These are phyloP conservation scores for Syncephalastrum racemosum DNA, from an alignment of 371 early-diverging fungal genomes.

Conservation along the genomic window DNA sequence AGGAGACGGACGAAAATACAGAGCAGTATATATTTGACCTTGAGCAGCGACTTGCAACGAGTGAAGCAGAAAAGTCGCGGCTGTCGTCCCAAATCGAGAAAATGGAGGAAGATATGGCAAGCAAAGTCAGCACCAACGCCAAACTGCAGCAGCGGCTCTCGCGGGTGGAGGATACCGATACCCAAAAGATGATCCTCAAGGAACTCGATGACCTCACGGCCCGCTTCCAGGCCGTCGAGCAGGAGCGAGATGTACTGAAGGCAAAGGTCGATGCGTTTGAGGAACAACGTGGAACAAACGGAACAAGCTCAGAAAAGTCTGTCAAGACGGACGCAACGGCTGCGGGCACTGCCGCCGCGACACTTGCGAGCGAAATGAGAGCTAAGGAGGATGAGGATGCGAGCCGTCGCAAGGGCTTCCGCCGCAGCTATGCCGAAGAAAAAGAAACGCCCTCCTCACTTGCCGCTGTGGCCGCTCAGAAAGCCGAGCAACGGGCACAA, in stretches of 20 bases:
- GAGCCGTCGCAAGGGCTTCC: constrained; percentile 11
- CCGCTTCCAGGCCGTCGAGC: constrained; percentile 19
- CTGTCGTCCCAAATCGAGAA: constrained; percentile 28
- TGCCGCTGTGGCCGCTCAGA: constrained; percentile 17
- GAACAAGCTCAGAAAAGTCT: too few relatives aligned
- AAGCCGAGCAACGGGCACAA: constrained; percentile 15
- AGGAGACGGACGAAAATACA: constrained; percentile 46
- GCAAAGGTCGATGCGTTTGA: constrained; percentile 4
- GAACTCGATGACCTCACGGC: constrained; percentile 30
- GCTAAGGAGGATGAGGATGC: constrained; percentile 7
- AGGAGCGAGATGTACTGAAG: constrained; percentile 30
- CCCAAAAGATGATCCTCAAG: constrained; percentile 30
- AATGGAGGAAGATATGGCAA: constrained; percentile 16
- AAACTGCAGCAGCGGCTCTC: constrained; percentile 16
- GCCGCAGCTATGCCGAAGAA: constrained; percentile 35
- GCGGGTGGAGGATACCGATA: constrained; percentile 13
- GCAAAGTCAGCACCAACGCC: constrained; percentile 2
- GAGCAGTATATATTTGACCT: constrained; percentile 52
- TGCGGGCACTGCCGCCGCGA: too few relatives aligned
- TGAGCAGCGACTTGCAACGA: constrained; percentile 35
- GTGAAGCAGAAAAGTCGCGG: constrained; percentile 27
- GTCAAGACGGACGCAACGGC: too few relatives aligned
- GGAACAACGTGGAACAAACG: too few relatives aligned
- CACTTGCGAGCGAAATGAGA: not conserved
- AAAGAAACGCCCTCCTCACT: constrained; percentile 28